A percentile compares a stretch with the other conserved stretches of the same genome.
Evolutionary conservation across 2,329 filamentous ascomycete species (phyloP).

Genomic region (Chlorencoelia australis): DNA sequence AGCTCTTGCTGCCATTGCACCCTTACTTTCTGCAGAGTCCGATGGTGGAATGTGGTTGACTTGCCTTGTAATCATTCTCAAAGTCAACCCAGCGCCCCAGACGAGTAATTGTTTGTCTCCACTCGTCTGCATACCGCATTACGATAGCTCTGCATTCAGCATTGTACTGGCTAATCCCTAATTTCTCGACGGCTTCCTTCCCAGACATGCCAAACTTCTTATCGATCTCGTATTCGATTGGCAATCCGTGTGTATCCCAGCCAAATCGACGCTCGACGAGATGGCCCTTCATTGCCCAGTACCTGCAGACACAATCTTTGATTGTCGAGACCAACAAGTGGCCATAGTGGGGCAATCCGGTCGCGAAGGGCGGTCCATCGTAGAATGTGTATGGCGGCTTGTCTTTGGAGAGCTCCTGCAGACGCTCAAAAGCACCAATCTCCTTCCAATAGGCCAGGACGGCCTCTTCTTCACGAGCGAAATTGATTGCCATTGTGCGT

Average conservation of each 20-base stretch:
- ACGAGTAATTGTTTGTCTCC: neutral
- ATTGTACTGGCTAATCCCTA: neutral
- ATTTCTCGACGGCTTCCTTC: neutral
- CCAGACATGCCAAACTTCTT: neutral
- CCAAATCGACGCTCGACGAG: neutral
- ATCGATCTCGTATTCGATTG: neutral
- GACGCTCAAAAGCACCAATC: slow-evolving; percentile 4
- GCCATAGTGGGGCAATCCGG: neutral
- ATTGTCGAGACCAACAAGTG: neutral
- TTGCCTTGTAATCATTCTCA: neutral
- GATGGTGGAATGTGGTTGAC: too few species aligned
- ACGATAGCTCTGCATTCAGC: neutral
- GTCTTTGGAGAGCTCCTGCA: slow-evolving; percentile 51
- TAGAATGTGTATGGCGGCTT: neutral
- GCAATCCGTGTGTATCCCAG: neutral
- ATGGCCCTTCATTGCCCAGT: neutral
- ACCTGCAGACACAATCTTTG: neutral
- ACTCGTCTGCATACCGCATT: neutral
- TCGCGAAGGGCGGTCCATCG: neutral
- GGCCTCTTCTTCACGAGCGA: slow-evolving; percentile 3
- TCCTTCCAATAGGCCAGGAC: slow-evolving; percentile 3
- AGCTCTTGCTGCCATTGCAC: too few species aligned
- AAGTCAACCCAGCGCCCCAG: neutral
- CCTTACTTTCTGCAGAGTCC: too few species aligned
- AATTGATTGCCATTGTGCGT: too few species aligned